These are phyloP conservation scores for Blastomyces gilchristii DNA, from an alignment of 2,329 filamentous ascomycete species.

Conservation along the genomic window DNA sequence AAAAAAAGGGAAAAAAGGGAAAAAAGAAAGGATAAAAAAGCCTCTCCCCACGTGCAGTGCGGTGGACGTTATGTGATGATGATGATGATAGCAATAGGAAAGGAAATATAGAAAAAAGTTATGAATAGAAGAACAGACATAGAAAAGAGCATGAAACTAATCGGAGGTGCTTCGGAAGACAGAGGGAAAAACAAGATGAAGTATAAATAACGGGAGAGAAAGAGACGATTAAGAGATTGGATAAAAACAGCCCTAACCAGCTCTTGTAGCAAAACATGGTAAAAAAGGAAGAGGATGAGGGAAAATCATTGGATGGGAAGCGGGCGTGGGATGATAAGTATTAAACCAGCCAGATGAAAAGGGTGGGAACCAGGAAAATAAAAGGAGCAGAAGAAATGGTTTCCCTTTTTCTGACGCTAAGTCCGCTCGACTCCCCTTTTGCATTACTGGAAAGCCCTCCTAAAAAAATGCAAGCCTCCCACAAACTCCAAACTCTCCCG, in stretches of 20 bases:
- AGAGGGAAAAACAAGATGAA: neutral
- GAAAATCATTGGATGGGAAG: neutral
- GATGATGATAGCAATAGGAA: neutral
- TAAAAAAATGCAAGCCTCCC: neutral
- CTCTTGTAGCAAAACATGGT: neutral
- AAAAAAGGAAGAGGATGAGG: neutral
- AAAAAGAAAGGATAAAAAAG: neutral
- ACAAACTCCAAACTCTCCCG: neutral
- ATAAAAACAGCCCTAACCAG: neutral
- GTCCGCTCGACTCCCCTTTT: neutral
- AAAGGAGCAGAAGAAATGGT: neutral
- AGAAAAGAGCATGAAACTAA: neutral
- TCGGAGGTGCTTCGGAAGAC: neutral
- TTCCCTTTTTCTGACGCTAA: neutral
- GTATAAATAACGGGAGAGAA: neutral
- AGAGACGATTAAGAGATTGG: neutral
- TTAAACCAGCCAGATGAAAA: too few relatives aligned
- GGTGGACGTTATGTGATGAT: neutral
- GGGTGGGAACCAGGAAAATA: too few relatives aligned
- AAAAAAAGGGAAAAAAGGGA: neutral
- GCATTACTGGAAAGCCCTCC: neutral
- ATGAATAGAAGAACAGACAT: neutral
- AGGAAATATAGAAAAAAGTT: neutral
- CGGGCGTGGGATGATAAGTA: neutral
- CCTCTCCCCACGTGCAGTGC: neutral